A percentile compares a stretch with the other conserved stretches of the same genome.
These are phyloP conservation scores for Babesia bovis DNA, from an alignment of 169 alveolate species.

Conservation along the genomic window DNA sequence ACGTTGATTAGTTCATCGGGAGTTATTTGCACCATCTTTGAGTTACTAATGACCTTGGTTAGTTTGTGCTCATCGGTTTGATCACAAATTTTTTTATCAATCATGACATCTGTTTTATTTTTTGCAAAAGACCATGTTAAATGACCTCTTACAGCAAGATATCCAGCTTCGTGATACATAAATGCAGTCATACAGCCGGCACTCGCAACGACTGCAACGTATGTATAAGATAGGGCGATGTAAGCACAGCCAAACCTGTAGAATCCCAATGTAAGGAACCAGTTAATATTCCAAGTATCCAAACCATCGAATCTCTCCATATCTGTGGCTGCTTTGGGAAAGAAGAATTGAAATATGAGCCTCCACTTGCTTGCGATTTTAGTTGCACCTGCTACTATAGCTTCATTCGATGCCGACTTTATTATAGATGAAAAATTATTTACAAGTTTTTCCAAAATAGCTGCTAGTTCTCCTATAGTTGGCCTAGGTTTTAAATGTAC, in stretches of 20 bases:
- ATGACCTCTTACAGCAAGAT: conserved; percentile 58
- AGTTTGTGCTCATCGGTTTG: conserved; percentile 7
- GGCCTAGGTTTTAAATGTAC: conserved; percentile 53
- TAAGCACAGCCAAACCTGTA: conserved; percentile 67
- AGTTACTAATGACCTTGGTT: conserved; percentile 35
- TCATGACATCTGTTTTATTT: neutral
- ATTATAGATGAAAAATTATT: conserved; percentile 39
- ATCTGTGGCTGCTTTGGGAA: conserved; percentile 43
- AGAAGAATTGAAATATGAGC: conserved; percentile 56
- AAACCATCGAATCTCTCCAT: conserved; percentile 36
- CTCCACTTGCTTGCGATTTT: conserved; percentile 48
- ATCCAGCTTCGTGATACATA: conserved; percentile 60
- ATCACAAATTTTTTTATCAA: conserved; percentile 9
- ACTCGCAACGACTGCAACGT: conserved; percentile 25
- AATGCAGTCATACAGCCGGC: conserved; percentile 45
- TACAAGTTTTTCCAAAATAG: conserved; percentile 43
- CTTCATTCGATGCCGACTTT: conserved; percentile 12
- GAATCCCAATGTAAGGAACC: conserved; percentile 64
- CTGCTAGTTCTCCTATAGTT: conserved; percentile 56
- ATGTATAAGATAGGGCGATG: conserved; percentile 34
- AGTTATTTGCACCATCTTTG: conserved; percentile 34
- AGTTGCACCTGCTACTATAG: conserved; percentile 29
- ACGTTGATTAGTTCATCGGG: conserved; percentile 61
- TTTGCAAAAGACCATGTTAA: conserved; percentile 29
- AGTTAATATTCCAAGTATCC: conserved; percentile 46